Conservation (phyloP, 148 eudicot genomes). For the Silene uniflora region DNA sequence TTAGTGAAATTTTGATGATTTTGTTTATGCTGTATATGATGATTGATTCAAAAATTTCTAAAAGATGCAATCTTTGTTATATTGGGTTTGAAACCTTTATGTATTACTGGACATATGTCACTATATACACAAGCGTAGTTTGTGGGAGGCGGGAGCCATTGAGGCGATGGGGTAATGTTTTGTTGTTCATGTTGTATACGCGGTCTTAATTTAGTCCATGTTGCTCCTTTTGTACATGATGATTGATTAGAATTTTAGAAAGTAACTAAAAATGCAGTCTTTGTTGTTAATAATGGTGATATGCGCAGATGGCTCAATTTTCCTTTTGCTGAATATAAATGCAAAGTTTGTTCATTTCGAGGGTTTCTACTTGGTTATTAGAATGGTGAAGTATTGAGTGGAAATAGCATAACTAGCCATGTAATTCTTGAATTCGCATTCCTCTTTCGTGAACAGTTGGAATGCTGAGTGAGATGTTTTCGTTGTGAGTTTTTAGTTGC, state of each 20-base stretch:
- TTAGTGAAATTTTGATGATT: not conserved
- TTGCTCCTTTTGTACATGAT: conserved; percentile 1
- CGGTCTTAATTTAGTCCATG: not conserved
- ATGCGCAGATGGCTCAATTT: too few relatives aligned
- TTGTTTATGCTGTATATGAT: not conserved
- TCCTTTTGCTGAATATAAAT: not conserved
- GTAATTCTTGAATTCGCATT: not conserved
- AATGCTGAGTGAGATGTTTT: not conserved
- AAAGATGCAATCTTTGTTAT: not conserved
- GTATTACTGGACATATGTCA: too few relatives aligned
- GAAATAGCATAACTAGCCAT: not conserved
- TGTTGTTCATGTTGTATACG: too few relatives aligned
- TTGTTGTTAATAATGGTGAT: not conserved
- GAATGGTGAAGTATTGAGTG: not conserved
- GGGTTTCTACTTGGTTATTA: not conserved
- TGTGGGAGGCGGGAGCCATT: too few relatives aligned
- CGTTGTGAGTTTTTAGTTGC: not conserved
- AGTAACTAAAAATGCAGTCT: not conserved
- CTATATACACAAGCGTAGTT: too few relatives aligned
- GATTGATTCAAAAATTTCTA: not conserved
- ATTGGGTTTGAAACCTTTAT: too few relatives aligned
- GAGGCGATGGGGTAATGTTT: too few relatives aligned
- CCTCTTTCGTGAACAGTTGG: not conserved
- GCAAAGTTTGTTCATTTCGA: not conserved
- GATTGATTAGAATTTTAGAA: not conserved